phyloP scores from a whole-genome alignment of 2,329 filamentous ascomycete genomes.

The Pyricularia sp. region DNA sequence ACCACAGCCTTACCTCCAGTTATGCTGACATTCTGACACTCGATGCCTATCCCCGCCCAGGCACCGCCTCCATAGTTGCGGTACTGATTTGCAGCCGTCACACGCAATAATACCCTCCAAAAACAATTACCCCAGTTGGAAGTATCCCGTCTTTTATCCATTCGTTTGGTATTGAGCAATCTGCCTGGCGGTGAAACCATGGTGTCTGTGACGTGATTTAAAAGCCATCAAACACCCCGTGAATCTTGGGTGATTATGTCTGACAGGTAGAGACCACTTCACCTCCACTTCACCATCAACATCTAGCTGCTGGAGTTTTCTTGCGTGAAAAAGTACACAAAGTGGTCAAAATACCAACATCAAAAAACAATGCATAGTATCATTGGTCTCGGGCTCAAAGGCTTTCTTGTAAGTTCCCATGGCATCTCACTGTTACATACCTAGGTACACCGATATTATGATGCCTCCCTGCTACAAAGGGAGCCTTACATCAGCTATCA shows the following conservation, averaged over 20 bases:
- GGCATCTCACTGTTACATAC: background rate
- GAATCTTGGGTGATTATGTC: background rate
- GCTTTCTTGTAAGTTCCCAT: slow-evolving; percentile 6
- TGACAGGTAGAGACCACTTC: background rate
- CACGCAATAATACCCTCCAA: background rate
- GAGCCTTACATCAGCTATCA: background rate
- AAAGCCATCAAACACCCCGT: background rate
- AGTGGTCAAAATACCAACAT: background rate
- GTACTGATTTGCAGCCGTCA: background rate
- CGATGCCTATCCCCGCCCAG: background rate
- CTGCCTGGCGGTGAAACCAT: background rate
- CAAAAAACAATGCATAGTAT: slow-evolving; percentile 1
- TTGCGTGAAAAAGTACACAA: background rate
- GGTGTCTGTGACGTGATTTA: background rate
- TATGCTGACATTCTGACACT: background rate
- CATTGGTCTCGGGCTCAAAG: slow-evolving; percentile 6
- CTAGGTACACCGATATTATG: background rate
- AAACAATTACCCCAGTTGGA: background rate
- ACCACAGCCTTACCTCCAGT: background rate
- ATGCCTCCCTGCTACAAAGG: background rate
- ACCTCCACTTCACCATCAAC: background rate
- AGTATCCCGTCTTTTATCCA: background rate
- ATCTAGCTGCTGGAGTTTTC: background rate
- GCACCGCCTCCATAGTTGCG: background rate
- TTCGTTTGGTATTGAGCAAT: background rate